Evolutionary conservation across 345 rosid genomes (phyloP).

Genomic region (Reutealis trisperma): DNA sequence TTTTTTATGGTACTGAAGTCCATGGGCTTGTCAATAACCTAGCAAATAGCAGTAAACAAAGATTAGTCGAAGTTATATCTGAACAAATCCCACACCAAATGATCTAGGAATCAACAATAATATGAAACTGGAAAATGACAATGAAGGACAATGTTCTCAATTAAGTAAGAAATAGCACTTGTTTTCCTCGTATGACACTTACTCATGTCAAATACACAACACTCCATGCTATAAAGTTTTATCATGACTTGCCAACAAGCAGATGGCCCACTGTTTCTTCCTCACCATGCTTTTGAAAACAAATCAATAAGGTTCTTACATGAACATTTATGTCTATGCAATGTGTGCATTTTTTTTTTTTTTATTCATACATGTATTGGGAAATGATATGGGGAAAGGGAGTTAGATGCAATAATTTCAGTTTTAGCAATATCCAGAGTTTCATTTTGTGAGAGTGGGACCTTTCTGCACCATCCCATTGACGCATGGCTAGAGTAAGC

Average conservation of each 20-base stretch:
- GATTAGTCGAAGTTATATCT: constrained; percentile 4
- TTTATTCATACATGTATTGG: background rate
- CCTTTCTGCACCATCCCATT: background rate
- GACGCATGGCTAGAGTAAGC: background rate
- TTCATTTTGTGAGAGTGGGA: background rate
- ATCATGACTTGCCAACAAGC: background rate
- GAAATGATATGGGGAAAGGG: background rate
- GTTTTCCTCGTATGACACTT: background rate
- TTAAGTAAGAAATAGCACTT: background rate
- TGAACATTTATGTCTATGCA: background rate
- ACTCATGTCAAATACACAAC: background rate
- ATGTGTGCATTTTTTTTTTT: background rate
- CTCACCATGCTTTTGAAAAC: background rate
- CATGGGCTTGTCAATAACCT: constrained; percentile 97
- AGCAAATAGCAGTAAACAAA: background rate
- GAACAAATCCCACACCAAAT: background rate
- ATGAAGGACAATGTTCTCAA: background rate
- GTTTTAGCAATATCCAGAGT: background rate
- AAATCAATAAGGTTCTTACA: background rate
- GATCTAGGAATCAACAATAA: background rate
- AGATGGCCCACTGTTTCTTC: background rate
- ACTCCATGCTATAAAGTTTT: background rate
- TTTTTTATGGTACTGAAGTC: constrained; percentile 89
- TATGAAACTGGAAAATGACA: background rate
- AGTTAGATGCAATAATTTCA: constrained; percentile 1